A percentile compares a stretch with the other conserved stretches of the same genome.
These are phyloP conservation scores for Cetraspora pellucida DNA, from an alignment of 192 early-diverging fungal genomes.

Conservation along the genomic window DNA sequence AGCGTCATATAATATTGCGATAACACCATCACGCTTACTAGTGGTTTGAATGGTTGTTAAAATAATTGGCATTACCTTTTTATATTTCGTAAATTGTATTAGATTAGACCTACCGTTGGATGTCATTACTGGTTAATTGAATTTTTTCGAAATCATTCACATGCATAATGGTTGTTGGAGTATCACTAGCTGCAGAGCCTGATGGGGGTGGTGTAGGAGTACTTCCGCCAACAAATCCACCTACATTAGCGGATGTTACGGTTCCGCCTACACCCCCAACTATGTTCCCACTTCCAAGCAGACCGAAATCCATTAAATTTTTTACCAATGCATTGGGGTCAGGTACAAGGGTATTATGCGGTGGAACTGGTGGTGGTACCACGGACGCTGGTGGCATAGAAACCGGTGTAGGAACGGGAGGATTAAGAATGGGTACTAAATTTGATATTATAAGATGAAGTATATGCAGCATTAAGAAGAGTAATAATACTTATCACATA, in stretches of 20 bases:
- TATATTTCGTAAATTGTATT: neutral
- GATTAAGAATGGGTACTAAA: neutral
- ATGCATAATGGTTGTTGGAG: constrained; percentile 12
- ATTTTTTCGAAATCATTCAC: constrained; percentile 42
- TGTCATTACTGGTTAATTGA: constrained; percentile 52
- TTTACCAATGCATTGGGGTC: constrained; percentile 26
- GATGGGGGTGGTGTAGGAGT: constrained; percentile 8
- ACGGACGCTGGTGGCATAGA: neutral
- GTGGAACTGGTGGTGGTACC: neutral
- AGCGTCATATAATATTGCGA: constrained; percentile 71
- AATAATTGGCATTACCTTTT: neutral
- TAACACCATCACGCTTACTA: constrained; percentile 59
- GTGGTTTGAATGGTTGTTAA: constrained; percentile 9
- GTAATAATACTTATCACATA: neutral
- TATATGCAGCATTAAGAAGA: neutral
- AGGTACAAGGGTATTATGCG: constrained; percentile 4
- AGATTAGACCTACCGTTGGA: constrained; percentile 44
- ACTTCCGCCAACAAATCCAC: neutral
- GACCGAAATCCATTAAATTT: constrained; percentile 31
- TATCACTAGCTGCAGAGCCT: neutral
- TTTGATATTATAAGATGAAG: neutral
- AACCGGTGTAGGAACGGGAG: neutral
- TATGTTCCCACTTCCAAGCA: neutral
- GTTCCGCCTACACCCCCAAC: neutral
- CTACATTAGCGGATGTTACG: neutral